Evolutionary conservation across 352 stramenopile genomes (phyloP).

Genomic region (Pythium rishiriense): DNA sequence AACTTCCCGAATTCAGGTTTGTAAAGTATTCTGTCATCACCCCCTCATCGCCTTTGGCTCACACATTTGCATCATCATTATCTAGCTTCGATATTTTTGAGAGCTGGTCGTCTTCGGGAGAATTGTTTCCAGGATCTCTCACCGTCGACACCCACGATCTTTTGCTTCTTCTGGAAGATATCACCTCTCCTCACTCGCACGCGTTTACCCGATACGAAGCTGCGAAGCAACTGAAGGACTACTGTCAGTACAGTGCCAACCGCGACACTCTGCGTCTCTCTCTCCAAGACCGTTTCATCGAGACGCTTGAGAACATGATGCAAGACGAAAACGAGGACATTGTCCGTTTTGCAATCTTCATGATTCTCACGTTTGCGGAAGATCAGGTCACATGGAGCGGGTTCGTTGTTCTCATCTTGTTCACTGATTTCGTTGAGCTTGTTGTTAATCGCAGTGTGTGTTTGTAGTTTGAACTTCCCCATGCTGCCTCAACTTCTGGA

Average conservation of each 20-base stretch:
- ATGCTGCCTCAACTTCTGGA: constrained; percentile 59
- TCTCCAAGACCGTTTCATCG: constrained; percentile 53
- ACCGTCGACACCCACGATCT: constrained; percentile 54
- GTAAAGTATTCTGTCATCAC: not conserved
- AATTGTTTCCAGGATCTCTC: constrained; percentile 48
- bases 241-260: constrained; percentile 58
- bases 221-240: constrained; percentile 74
- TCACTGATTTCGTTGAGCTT: not conserved
- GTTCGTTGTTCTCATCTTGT: not conserved
- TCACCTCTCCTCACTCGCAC: constrained; percentile 45
- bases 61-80: not conserved
- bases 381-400: constrained; percentile 41
- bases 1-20: constrained; percentile 67
- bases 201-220: constrained; percentile 64
- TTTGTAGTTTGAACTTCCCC: constrained; percentile 50
- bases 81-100: constrained; percentile 69
- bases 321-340: constrained; percentile 74
- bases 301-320: constrained; percentile 58
- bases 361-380: constrained; percentile 67
- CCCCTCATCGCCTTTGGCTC: not conserved
- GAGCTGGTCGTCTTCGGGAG: constrained; percentile 49
- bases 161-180: constrained; percentile 56
- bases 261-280: constrained; percentile 39
- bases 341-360: constrained; percentile 71
- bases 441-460: not conserved